Evolutionary conservation across 345 rosid species (phyloP), one percentile per base, ranked within the genome.

Genomic region (Zanthoxylum bungeanum): DNA sequence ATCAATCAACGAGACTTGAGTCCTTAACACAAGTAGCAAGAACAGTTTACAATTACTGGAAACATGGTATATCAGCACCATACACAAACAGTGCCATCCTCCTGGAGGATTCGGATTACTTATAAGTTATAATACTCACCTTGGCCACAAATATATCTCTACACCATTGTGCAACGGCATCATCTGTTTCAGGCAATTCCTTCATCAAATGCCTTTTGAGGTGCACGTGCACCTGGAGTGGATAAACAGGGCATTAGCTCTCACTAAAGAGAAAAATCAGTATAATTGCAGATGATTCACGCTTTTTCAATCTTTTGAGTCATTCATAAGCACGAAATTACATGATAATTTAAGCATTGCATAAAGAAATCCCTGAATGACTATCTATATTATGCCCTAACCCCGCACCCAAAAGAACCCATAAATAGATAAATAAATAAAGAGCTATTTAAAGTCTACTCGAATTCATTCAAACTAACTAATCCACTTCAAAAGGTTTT

Each of bases 121-220:
- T 61, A 55, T n/a, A n/a, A n/a, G n/a, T n/a, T 40, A 71, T 44
- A 64, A 24, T 56, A 44, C 76, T 68, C 62, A 92, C 99, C 97
- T 95, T 95, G 44, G 85, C 84, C 64, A 89, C 88, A 71, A 95
- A 95, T 59, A 81, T 49, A 81, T 95, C 98, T 83, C 78, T 91
- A 82, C 99, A 95, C 99, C 98, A 95, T 73, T 92, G 97, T 40
- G 98, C 87, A 77, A 92, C 87, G 42, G 79, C 93, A 42, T 95
- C 98, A 30, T 93, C 89, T 36, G 93, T 79, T 82, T 85, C 90
- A 67, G 99, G 99, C 77, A 95, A 84, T 68, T 89, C 97, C 74
- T 87, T 83, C 97, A 92, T 92, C 64, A 73, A 57, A 80, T 82
- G 97, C 59, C 97, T 77, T 83, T 83, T 85, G 69, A 95, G 71